These are phyloP conservation scores for Yamadazyma tumulicola DNA, from an alignment of 805 yeast species.

Conservation along the genomic window DNA sequence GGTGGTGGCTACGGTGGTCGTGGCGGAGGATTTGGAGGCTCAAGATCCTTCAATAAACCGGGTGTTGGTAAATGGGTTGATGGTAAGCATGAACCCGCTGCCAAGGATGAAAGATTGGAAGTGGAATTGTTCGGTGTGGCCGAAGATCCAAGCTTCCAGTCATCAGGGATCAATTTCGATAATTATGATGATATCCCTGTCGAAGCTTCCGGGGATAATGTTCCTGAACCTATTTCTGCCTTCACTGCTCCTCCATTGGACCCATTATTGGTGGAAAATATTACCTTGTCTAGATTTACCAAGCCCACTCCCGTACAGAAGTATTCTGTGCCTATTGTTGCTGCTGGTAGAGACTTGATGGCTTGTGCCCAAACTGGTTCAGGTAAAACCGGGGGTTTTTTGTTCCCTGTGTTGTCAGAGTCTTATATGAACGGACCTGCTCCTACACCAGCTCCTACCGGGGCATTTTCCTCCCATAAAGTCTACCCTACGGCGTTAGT, in stretches of 20 bases:
- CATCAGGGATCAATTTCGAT: conserved; percentile 97
- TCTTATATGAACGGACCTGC: conserved; percentile 88
- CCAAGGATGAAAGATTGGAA: conserved; percentile 67
- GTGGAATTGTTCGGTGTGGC: conserved; percentile 77
- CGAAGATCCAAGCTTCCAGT: conserved; percentile 73
- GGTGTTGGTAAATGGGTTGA: conserved; percentile 82
- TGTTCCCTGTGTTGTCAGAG: conserved; percentile 95
- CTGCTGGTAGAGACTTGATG: conserved; percentile 87
- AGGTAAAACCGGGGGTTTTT: conserved; percentile 99
- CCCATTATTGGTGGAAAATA: conserved; percentile 78
- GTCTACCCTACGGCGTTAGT: conserved; percentile 93
- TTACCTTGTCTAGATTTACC: conserved; percentile 82
- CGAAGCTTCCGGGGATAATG: conserved; percentile 92
- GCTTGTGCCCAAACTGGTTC: conserved; percentile 99
- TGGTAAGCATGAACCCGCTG: conserved; percentile 85
- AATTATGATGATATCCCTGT: conserved; percentile 98
- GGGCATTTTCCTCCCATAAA: conserved; percentile 62
- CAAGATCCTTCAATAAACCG: conserved; percentile 31
- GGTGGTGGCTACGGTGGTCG: conserved; percentile 16
- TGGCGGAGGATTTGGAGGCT: conserved; percentile 21
- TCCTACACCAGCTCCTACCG: conserved; percentile 44
- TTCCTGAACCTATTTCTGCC: conserved; percentile 86
- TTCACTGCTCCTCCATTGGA: conserved; percentile 94
- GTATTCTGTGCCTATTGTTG: conserved; percentile 89
- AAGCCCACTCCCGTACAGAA: conserved; percentile 97